A percentile compares a stretch with the other conserved stretches of the same genome.
phyloP scores from a whole-genome alignment of 164 flowering plant genomes.

The Umbellularia californica region DNA sequence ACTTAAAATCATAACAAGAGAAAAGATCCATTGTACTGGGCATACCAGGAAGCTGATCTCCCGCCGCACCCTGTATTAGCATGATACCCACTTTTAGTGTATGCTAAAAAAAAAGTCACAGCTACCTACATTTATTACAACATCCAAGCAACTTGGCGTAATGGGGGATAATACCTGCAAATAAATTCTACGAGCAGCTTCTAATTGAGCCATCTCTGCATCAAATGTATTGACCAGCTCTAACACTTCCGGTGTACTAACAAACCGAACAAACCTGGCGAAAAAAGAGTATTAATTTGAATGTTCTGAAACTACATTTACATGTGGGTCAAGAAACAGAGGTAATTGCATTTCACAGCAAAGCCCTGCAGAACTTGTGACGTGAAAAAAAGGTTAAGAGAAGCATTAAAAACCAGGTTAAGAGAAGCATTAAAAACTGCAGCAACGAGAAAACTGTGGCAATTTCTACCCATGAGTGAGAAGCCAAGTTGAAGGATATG shows the following conservation, averaged over 20 bases:
- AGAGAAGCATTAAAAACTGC: not conserved
- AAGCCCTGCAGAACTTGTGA: not conserved
- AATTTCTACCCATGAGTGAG: not conserved
- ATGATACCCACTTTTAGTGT: constrained; percentile 16
- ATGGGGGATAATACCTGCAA: constrained; percentile 55
- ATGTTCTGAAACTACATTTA: not conserved
- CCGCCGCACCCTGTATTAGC: constrained; percentile 72
- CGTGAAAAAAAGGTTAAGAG: not conserved
- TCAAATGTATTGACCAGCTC: constrained; percentile 78
- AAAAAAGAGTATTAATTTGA: not conserved
- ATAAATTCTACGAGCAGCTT: constrained; percentile 80
- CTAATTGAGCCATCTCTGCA: constrained; percentile 93
- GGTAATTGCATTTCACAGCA: too few species aligned
- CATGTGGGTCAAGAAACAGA: too few species aligned
- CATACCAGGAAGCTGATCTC: constrained; percentile 43
- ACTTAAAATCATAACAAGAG: not conserved
- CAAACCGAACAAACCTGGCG: constrained; percentile 88
- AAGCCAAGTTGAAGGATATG: not conserved
- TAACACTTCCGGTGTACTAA: constrained; percentile 87
- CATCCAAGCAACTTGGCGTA: not conserved
- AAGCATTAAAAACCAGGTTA: not conserved
- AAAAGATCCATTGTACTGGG: constrained; percentile 34
- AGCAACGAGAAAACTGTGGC: not conserved
- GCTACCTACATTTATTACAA: not conserved
- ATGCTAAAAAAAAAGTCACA: not conserved